A percentile compares a stretch with the other conserved stretches of the same genome.
phyloP scores from a whole-genome alignment of 176 grass and related monocot species.

The Zoysia pacifica region DNA sequence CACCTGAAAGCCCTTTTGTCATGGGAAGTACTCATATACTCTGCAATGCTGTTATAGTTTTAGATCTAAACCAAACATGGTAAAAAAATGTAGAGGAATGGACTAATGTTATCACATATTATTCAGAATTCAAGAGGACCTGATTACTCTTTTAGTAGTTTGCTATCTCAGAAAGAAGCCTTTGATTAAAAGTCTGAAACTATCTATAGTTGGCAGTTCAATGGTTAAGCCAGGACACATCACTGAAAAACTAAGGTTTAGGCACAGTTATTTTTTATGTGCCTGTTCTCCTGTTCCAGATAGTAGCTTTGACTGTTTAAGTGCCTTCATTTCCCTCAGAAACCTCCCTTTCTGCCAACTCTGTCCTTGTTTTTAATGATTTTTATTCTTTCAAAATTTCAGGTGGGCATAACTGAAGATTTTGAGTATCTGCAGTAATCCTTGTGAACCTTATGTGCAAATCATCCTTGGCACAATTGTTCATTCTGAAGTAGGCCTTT shows the following conservation, averaged over 20 bases:
- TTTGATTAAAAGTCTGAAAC: not conserved
- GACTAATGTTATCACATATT: not conserved
- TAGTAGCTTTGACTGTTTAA: slow-evolving; percentile 6
- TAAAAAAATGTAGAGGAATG: not conserved
- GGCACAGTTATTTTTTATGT: not conserved
- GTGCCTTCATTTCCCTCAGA: not conserved
- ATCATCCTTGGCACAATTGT: not conserved
- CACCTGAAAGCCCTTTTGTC: not conserved
- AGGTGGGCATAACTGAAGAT: slow-evolving; percentile 90
- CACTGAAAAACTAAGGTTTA: slow-evolving; percentile 12
- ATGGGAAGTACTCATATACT: not conserved
- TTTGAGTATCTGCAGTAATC: slow-evolving; percentile 79
- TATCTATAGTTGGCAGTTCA: not conserved
- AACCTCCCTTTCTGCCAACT: not conserved
- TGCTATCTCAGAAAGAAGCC: not conserved
- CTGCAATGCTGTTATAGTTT: not conserved
- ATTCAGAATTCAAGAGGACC: not conserved
- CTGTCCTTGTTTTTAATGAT: not conserved
- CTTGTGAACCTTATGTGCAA: slow-evolving; percentile 7
- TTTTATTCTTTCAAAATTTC: slow-evolving; percentile 29
- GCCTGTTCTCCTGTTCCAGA: not conserved
- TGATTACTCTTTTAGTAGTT: slow-evolving; percentile 12
- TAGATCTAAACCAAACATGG: not conserved
- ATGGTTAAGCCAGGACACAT: not conserved
- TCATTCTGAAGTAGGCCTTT: slow-evolving; percentile 16